A percentile compares a stretch with the other conserved stretches of the same genome.
Conservation (phyloP, 2,329 filamentous ascomycete genomes). For the Colletotrichum cuscutae region DNA sequence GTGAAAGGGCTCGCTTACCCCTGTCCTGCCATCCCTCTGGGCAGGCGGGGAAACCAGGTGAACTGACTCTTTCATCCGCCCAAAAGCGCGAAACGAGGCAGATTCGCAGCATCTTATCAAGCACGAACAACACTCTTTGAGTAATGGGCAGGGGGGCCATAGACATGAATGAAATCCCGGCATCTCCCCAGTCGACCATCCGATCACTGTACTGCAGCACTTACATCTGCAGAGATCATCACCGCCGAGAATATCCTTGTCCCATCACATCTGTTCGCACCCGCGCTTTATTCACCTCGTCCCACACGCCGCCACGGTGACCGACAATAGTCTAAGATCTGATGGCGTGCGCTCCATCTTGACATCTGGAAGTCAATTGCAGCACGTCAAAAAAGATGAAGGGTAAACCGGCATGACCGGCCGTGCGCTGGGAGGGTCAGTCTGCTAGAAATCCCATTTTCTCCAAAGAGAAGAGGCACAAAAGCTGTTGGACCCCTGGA, state of each 20-base stretch:
- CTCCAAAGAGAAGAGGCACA: neutral
- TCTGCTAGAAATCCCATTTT: neutral
- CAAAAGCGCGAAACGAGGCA: slow-evolving; percentile 6
- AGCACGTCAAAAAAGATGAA: neutral
- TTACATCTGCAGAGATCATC: slow-evolving; percentile 32
- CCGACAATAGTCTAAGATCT: neutral
- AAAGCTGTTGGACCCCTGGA: slow-evolving; percentile 19
- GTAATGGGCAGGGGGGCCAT: slow-evolving; percentile 3
- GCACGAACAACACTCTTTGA: neutral
- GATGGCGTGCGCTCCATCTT: neutral
- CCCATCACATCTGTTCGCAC: slow-evolving; percentile 13
- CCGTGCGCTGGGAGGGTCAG: neutral
- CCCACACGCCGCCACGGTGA: neutral
- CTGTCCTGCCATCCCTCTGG: slow-evolving; percentile 19
- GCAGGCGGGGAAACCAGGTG: slow-evolving; percentile 9
- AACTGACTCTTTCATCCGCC: slow-evolving; percentile 8
- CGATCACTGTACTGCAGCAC: slow-evolving; percentile 27
- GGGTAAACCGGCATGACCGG: neutral
- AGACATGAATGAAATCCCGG: slow-evolving; percentile 19
- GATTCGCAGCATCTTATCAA: slow-evolving; percentile 14
- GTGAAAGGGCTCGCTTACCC: slow-evolving; percentile 29
- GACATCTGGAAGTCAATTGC: neutral
- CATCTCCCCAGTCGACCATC: slow-evolving; percentile 1
- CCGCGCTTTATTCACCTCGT: neutral
- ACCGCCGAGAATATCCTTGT: slow-evolving; percentile 26